A percentile compares a stretch with the other conserved stretches of the same genome.
phyloP scores from a whole-genome alignment of 768 basidiomycete species.

The Lactarius hengduanensis region DNA sequence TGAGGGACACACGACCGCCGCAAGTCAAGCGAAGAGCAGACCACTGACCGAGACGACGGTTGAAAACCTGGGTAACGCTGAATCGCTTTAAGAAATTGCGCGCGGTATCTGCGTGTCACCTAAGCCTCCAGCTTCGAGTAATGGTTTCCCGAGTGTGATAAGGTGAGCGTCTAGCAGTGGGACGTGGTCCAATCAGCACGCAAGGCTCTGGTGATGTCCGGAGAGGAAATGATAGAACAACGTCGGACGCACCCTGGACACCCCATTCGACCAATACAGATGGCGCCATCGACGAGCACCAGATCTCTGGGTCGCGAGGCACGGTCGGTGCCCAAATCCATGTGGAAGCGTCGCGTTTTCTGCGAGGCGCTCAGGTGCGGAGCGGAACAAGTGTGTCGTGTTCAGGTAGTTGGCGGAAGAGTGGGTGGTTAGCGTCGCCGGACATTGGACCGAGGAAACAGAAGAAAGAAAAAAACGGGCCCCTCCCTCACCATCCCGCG shows the following conservation, averaged over 20 bases:
- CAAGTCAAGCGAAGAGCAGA: slow-evolving; percentile 31
- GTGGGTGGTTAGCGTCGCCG: not conserved
- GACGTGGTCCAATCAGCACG: not conserved
- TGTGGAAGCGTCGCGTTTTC: slow-evolving; percentile 88
- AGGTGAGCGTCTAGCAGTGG: slow-evolving; percentile 50
- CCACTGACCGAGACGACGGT: slow-evolving; percentile 79
- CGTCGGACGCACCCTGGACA: slow-evolving; percentile 60
- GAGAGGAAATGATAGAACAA: not conserved
- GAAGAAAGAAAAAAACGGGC: not conserved
- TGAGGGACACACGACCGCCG: not conserved
- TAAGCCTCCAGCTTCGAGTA: slow-evolving; percentile 56
- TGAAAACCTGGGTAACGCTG: slow-evolving; percentile 61
- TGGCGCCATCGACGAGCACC: slow-evolving; percentile 69
- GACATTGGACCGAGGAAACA: not conserved
- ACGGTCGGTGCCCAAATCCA: slow-evolving; percentile 70
- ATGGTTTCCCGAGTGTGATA: slow-evolving; percentile 58
- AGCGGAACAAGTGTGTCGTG: not conserved
- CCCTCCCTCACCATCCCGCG: slow-evolving; percentile 52
- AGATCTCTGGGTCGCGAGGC: slow-evolving; percentile 56
- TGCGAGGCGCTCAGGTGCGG: slow-evolving; percentile 34
- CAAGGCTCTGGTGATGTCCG: not conserved
- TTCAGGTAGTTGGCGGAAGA: not conserved
- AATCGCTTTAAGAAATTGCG: slow-evolving; percentile 45
- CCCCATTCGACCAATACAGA: slow-evolving; percentile 74
- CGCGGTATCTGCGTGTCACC: slow-evolving; percentile 51